These are phyloP conservation scores for Chamaenerion angustifolium DNA, from an alignment of 345 rosid species.

Conservation along the genomic window DNA sequence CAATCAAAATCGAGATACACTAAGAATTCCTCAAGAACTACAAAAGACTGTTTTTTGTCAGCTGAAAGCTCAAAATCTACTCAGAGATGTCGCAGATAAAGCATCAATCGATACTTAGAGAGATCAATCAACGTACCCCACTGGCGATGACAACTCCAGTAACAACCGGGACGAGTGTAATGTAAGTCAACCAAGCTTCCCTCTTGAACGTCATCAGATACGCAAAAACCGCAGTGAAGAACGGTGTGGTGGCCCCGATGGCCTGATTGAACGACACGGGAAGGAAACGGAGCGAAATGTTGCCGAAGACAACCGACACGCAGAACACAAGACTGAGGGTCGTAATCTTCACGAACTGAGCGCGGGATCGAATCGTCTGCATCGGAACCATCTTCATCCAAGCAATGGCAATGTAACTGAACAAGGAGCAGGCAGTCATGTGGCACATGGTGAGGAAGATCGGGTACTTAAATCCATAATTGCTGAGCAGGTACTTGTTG, in stretches of 20 bases:
- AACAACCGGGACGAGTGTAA: conserved; percentile 83
- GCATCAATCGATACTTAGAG: too few species aligned
- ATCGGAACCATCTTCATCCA: conserved; percentile 98
- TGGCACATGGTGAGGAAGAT: conserved; percentile 99
- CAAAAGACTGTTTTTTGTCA: too few species aligned
- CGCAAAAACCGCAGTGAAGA: conserved; percentile 93
- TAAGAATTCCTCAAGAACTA: too few species aligned
- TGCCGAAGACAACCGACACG: conserved; percentile 91
- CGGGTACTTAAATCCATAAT: conserved; percentile 96
- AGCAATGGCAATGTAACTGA: conserved; percentile 84
- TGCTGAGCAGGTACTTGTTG: conserved; percentile 86
- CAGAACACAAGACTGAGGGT: conserved; percentile 82
- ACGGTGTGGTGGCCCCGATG: conserved; percentile 95
- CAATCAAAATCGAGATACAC: too few species aligned
- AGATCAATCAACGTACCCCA: conserved; percentile 41
- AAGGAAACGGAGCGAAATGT: conserved; percentile 62
- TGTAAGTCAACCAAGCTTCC: conserved; percentile 94
- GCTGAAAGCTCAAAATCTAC: too few species aligned
- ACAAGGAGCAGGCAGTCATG: conserved; percentile 94
- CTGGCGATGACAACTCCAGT: conserved; percentile 96
- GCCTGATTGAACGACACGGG: conserved; percentile 96
- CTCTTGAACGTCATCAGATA: conserved; percentile 74
- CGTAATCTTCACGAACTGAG: conserved; percentile 84
- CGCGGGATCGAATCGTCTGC: conserved; percentile 88
- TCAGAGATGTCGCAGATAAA: too few species aligned